Conservation (phyloP, 1,284 basidiomycete genomes). For the Termitomyces sp. region DNA sequence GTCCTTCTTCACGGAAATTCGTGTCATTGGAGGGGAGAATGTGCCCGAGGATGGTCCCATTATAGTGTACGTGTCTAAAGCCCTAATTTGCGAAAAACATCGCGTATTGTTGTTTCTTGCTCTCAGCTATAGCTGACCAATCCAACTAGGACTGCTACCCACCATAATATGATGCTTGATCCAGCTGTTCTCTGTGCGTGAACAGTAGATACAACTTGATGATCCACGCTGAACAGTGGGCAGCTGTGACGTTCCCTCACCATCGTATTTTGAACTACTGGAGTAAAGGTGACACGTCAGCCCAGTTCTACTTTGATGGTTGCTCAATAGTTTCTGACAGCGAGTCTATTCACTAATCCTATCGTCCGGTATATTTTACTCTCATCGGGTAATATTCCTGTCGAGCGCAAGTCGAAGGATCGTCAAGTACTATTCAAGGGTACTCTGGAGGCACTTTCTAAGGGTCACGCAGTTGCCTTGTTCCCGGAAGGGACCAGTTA, state of each 20-base stretch:
- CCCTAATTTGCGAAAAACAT: background rate
- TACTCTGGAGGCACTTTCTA: slow-evolving; percentile 81
- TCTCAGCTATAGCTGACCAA: background rate
- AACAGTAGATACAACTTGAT: background rate
- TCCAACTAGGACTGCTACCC: slow-evolving; percentile 69
- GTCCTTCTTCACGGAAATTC: slow-evolving; percentile 85
- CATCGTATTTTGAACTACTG: slow-evolving; percentile 86
- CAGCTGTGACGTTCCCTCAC: slow-evolving; percentile 76
- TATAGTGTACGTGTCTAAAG: slow-evolving; percentile 64
- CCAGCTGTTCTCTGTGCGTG: slow-evolving; percentile 73
- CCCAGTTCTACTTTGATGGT: background rate
- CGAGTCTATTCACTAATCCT: slow-evolving; percentile 76
- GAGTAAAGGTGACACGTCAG: slow-evolving; percentile 65
- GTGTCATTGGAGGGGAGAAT: slow-evolving; percentile 79
- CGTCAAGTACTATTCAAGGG: slow-evolving; percentile 85
- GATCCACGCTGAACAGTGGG: background rate
- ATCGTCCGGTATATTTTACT: slow-evolving; percentile 70
- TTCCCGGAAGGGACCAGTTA: slow-evolving; percentile 93
- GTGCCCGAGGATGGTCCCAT: slow-evolving; percentile 82
- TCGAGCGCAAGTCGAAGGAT: slow-evolving; percentile 90
- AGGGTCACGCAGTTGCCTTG: slow-evolving; percentile 79
- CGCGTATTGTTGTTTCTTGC: background rate
- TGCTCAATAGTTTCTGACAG: slow-evolving; percentile 27
- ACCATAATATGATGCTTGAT: slow-evolving; percentile 92
- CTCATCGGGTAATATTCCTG: slow-evolving; percentile 92